A percentile compares a stretch with the other conserved stretches of the same genome.
phyloP scores from a whole-genome alignment of 2,329 filamentous ascomycete species.

The Chalaropsis thielavioides region DNA sequence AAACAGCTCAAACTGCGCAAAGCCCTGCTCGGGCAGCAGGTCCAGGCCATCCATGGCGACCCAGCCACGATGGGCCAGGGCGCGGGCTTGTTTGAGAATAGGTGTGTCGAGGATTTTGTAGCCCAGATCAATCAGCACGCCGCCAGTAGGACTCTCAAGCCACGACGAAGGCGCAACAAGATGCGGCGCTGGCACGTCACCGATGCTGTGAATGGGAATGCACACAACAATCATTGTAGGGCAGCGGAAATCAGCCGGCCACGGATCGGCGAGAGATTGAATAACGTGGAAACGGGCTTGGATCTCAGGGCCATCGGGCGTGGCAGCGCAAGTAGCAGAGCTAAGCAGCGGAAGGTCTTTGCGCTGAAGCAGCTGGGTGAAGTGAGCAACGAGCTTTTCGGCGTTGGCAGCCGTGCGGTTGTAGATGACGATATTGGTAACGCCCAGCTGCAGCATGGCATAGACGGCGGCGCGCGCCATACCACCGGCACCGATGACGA shows the following conservation, averaged over 20 bases:
- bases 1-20: conserved; percentile 70
- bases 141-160: conserved; percentile 58
- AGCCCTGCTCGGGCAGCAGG: conserved; percentile 62
- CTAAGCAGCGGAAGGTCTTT: conserved; percentile 31
- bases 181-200: conserved; percentile 48
- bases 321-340: conserved; percentile 19
- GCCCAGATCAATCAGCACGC: conserved; percentile 59
- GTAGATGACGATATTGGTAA: conserved; percentile 59
- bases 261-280: conserved; percentile 41
- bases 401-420: conserved; percentile 58
- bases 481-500: conserved; percentile 53
- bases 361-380: conserved; percentile 40
- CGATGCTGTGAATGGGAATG: conserved; percentile 56
- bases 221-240: conserved; percentile 66
- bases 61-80: conserved; percentile 48
- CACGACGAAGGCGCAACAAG: conserved; percentile 56
- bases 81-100: conserved; percentile 51
- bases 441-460: conserved; percentile 62
- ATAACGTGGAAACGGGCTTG: conserved; percentile 44
- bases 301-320: conserved; percentile 17
- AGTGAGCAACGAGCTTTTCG: conserved; percentile 52
- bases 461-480: conserved; percentile 71
- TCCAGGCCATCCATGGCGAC: conserved; percentile 64
- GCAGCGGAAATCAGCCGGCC: conserved; percentile 47
- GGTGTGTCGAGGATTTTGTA: conserved; percentile 63